phyloP scores from a whole-genome alignment of 2,329 filamentous ascomycete genomes.

The Torrubiella hemipterigena region DNA sequence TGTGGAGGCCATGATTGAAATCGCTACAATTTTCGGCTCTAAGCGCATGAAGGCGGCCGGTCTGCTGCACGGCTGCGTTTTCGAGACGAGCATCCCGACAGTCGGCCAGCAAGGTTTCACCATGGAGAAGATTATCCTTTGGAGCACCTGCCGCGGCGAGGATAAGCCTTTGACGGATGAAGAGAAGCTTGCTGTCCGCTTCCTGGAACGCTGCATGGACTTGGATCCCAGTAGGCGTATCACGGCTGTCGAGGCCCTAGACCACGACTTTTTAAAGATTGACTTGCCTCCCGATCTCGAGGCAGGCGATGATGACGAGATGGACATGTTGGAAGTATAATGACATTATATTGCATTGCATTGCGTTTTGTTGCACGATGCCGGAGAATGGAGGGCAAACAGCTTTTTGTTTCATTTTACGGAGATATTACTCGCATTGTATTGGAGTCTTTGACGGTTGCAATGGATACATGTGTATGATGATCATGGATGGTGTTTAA shows the following conservation, averaged over 20 bases:
- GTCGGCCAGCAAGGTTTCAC: constrained; percentile 76
- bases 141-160: constrained; percentile 73
- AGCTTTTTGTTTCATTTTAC: no score
- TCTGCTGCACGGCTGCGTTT: constrained; percentile 76
- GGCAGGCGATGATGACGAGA: constrained; percentile 37
- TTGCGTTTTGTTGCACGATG: no score
- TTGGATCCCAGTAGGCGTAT: constrained; percentile 64
- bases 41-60: constrained; percentile 75
- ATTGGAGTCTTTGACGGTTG: no score
- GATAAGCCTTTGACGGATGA: constrained; percentile 46
- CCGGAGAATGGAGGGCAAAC: no score
- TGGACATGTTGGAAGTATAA: constrained; percentile 32
- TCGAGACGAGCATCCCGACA: constrained; percentile 87
- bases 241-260: constrained; percentile 60
- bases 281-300: constrained; percentile 16
- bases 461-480: no score
- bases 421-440: no score
- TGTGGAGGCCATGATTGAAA: constrained; percentile 94
- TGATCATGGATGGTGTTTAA: no score
- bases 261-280: constrained; percentile 54
- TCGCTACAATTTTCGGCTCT: constrained; percentile 85
- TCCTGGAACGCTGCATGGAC: constrained; percentile 62
- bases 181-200: constrained; percentile 61
- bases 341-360: no score
- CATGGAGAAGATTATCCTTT: constrained; percentile 87